A percentile compares a stretch with the other conserved stretches of the same genome.
phyloP scores from a whole-genome alignment of 1,139 yeast genomes.

The Geotrichum siamense region DNA sequence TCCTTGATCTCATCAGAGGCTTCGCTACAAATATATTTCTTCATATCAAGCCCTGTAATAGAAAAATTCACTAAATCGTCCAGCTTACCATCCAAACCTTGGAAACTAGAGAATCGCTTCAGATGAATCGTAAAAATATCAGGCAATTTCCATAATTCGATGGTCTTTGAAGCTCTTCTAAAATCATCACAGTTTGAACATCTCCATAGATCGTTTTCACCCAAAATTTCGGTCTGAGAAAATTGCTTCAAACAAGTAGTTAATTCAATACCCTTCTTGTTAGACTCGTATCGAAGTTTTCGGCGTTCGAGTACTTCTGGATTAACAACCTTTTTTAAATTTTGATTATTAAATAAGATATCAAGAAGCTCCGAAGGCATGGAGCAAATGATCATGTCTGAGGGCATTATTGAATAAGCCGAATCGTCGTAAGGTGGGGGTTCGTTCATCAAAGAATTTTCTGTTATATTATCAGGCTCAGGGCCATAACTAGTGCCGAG shows the following conservation, averaged over 20 bases:
- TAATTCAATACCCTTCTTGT: slow-evolving; percentile 49
- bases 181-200: slow-evolving; percentile 88
- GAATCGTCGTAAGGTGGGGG: slow-evolving; percentile 5
- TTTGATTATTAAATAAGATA: neutral
- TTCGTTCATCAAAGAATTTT: neutral
- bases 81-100: slow-evolving; percentile 84
- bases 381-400: neutral
- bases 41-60: slow-evolving; percentile 69
- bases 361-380: neutral
- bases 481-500: slow-evolving; percentile 9
- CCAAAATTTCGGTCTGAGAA: slow-evolving; percentile 75
- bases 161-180: slow-evolving; percentile 83
- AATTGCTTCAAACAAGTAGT: slow-evolving; percentile 71
- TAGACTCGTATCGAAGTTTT: slow-evolving; percentile 40
- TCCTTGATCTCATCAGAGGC: slow-evolving; percentile 39
- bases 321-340: slow-evolving; percentile 26
- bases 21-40: slow-evolving; percentile 28
- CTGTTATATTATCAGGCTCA: neutral
- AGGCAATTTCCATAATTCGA: slow-evolving; percentile 87
- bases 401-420: neutral
- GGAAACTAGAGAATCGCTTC: slow-evolving; percentile 80
- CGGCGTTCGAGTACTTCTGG: slow-evolving; percentile 46
- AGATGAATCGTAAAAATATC: slow-evolving; percentile 84
- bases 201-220: slow-evolving; percentile 90
- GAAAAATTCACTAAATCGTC: slow-evolving; percentile 84